Evolutionary conservation across 2,329 filamentous ascomycete species (phyloP).

Genomic region (Aspergillus novoparasiticus): DNA sequence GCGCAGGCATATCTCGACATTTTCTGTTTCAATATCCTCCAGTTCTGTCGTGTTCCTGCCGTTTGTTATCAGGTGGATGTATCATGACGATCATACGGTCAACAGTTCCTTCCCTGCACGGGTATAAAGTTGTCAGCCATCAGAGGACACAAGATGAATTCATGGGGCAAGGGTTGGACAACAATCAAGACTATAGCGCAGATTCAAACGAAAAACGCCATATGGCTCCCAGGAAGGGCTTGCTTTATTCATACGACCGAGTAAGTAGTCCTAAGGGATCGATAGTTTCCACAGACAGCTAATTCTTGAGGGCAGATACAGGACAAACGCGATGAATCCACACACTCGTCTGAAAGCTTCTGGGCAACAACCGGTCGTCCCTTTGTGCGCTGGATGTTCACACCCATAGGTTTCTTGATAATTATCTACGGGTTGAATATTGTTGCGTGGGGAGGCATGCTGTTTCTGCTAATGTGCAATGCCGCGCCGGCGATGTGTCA

Average conservation of each 20-base stretch:
- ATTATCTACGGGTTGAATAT: slow-evolving; percentile 80
- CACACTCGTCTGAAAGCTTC: background rate
- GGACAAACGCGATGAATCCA: too few relatives aligned
- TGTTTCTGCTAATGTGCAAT: slow-evolving; percentile 81
- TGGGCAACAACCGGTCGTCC: background rate
- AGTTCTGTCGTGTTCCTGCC: background rate
- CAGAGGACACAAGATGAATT: background rate
- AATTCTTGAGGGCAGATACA: background rate
- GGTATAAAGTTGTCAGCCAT: background rate
- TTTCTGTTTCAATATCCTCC: background rate
- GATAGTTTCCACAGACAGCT: background rate
- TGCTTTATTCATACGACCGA: background rate
- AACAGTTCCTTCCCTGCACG: background rate
- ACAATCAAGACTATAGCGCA: background rate
- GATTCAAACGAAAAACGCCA: background rate
- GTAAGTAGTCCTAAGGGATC: background rate
- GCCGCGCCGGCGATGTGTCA: slow-evolving; percentile 59
- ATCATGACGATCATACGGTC: background rate
- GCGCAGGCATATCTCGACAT: too few relatives aligned
- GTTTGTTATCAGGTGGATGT: background rate
- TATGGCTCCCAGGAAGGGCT: background rate
- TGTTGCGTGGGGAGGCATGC: slow-evolving; percentile 88
- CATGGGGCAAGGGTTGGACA: background rate
- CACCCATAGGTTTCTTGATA: slow-evolving; percentile 74
- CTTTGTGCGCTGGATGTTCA: slow-evolving; percentile 62